Base-by-base conservation (phyloP, 257 asterid species). In the Nicotiana noctiflora region DNA sequence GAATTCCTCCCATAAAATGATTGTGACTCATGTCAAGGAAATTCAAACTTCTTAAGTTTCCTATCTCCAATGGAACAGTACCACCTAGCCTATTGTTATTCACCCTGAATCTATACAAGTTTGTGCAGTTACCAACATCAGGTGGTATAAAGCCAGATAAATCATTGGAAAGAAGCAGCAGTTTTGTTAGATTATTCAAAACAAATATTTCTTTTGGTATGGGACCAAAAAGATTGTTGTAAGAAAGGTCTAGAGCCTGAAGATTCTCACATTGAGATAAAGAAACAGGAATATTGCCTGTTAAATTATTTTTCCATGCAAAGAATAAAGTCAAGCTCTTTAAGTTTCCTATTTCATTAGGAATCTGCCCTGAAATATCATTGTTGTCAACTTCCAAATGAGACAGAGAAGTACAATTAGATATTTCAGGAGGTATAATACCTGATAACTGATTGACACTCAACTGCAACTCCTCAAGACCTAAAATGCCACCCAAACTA, bases 361-460 rank as follows among this genome's bases (percentile, higher is more conserved):
- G 99, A 72, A 95, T 91, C 31, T 91, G 94, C 0, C 99, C 99
- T 0, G 95, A 89, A 31, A 95, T 79, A 2, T 12, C 81, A 79
- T 95, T 95, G 87, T 95, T 94, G 86, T 95, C 99, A n/a, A 95
- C 88, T 83, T 95, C 99, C 85, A 95, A 81, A 80, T 91, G 95
- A 88, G 93, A 91, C 81, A 95, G 83, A 32, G 86, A 82, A 7
- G 84, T 75, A 79, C 99, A 95, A 55, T 91, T 88, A 34, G 95
- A 87, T 49, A 95, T 82, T 85, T 92, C 96, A 27, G 88, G 19
- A 65, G 99, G 97, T 83, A 95, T 88, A 2, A 80, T 88, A 79
- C 99, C 99, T 81, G 99, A 85, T 74, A 95, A 81, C 72, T 89
- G 92, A 83, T 95, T 95, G 5, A 90, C 94, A 78, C 99, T 95